Evolutionary conservation across 768 basidiomycete genomes (phyloP), one percentile per base, ranked within the genome.

Genomic region (Suillus occidentalis): DNA sequence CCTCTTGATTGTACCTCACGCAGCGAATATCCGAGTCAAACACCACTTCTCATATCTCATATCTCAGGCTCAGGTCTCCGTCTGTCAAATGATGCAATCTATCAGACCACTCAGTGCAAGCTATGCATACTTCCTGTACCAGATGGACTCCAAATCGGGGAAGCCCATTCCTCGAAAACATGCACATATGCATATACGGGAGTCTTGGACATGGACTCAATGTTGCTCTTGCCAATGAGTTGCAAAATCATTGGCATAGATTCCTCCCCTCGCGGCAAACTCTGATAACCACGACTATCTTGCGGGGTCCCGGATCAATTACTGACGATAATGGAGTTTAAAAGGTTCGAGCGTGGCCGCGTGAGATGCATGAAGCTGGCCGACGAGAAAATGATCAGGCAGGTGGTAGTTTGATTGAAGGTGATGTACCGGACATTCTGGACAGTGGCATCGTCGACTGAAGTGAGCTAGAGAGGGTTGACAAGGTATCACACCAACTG

Each of bases 241-340:
- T 43, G 42, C 47, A 22, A 22, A 7, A 13, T 47, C 10, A 22
- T 64, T 64, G 39, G 4, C 63, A 43, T 64, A 57, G 63, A 57
- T 64, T 28, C 36, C 63, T 45, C 63, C n/a, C 5, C 57, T 64
- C 5, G 36, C 18, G 1, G 25, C 57, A 22, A 43, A 64, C 39
- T 64, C 63, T 25, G 18, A 22, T 22, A 31, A 58, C 22, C 8
- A 55, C 20, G 43, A 47, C 25, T 47, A 64, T 64, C 43, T 64
- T 22, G 14, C 45, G 7, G 63, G 63, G 28, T 20, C 43, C 47
- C 3, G 57, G 52, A 58, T 64, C 43, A n/a, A 64, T 64, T 39
- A 58, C 37, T 14, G 56, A 63, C 12, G 55, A 37, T 5, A 34
- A 34, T 5, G 34, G 34, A 34, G 34, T 34, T 34, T 34, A 7